Evolutionary conservation across 2,329 filamentous ascomycete genomes (phyloP), one percentile per base, ranked within the genome.

Genomic region (Gremmenia infestans): DNA sequence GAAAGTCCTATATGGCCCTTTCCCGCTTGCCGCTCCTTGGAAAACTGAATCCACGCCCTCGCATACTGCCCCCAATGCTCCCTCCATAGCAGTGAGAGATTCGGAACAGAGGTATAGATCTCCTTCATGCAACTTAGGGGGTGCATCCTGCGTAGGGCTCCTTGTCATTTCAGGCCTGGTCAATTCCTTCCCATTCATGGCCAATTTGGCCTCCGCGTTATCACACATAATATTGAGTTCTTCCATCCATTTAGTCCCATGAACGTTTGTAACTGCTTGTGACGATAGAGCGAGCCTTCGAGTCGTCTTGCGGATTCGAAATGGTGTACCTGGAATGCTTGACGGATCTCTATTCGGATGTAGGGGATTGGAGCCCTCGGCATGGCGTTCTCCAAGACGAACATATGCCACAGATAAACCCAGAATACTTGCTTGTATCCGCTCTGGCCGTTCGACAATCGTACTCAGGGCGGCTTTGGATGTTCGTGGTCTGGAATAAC

Each of bases 391-490:
- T 17, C 92, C 93, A 5, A 97, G 79, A n/a, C 90, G 85, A 40
- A 97, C 89, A 70, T 97, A 97, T 0, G 94, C 94, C 12, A 87
- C 81, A 0, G 91, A 87, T 5, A 97, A 79, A 2, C 94, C 94
- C 50, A 97, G 70, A 0, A 93, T 82, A 58, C 85, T 85, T 4
- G 94, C 94, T 64, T 89, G 88, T 61, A 99, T 85, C 57, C 94
- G 81, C 74, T 99, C 94, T 0, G 94, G 94, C 11, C 94, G 81
- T 73, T 99, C 94, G 49, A 99, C 92, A 62, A 99, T 96, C 55
- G 86, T 88, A 65, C 78, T 83, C 1, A 97, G 78, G 15, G 81
- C 81, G 46, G 76, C 80, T 65, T 87, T 87, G 22, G 84, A 87
- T 0, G 91, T 87, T 64, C 88, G 86, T 4, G 91, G 91, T 46